Evolutionary conservation across 2,329 filamentous ascomycete genomes (phyloP), one percentile per base, ranked within the genome.

Genomic region (Penicillium capsulatum): DNA sequence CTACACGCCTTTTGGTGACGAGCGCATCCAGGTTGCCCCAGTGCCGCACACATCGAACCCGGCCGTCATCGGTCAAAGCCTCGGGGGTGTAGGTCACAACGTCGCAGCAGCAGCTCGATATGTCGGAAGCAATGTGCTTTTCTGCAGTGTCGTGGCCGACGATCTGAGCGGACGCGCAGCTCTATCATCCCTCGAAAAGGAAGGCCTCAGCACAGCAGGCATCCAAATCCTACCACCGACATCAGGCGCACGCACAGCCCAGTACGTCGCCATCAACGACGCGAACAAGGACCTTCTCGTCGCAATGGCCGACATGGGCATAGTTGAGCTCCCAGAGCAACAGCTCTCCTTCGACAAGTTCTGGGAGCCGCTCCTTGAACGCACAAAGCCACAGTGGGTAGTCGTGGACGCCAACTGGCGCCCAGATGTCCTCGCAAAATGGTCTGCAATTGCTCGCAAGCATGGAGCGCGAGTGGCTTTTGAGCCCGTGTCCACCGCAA

Each of bases 271-370:
- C 11, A 73, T 97, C 49, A 98, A 97, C 60, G 86, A 94, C 58
- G 72, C 73, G 1, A 79, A 83, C 44, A 94, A 89, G 63, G 84
- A 90, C 48, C 77, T 98, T 2, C 75, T 90, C n/a, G 67, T 96
- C 47, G 91, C 89, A 31, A 94, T 96, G 87, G 90, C 91, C 3
- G 92, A 97, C 60, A 96, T 97, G 89, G 78, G 74, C 39, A 91
- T 95, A 53, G 78, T 95, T 27, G 73, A 80, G 51, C 63, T 65
- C 5, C 64, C 69, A 2, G 61, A 64, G 27, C 30, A 57, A 14
- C 43, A 54, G 7, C 58, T 69, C 22, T 65, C 72, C 34, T 69
- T 74, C 31, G 57, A 64, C 13, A 51, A 48, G 33, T 75, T 80
- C n/a, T 88, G 83, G 81, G 73, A 75, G 34, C 73, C 79, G 1